Evolutionary conservation across 1,139 yeast species (phyloP), one percentile per base, ranked within the genome.

Genomic region (Pichia sp.): DNA sequence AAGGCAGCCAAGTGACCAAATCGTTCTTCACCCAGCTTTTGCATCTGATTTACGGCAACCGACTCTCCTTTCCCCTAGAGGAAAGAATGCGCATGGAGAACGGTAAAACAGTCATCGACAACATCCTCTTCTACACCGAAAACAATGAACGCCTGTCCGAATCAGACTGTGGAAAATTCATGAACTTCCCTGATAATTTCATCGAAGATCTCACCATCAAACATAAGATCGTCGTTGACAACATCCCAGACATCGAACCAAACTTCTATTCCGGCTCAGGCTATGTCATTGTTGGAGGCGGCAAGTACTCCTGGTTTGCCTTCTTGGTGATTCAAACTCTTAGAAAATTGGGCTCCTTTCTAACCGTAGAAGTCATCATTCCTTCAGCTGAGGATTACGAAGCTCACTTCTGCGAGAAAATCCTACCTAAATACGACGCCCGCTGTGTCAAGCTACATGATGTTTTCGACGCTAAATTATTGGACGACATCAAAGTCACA

Each of bases 271-370:
- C 70, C 8, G 92, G 92, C 0, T 75, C 80, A 54, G 96, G 96
- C 23, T 82, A 87, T 47, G 95, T 87, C 3, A 84, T 82, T 66
- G 89, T 87, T 41, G 92, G 92, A 40, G 95, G 95, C 47, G 92
- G 90, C 1, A 76, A 77, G 61, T 86, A 84, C 70, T 84, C 89
- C 62, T 84, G 95, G 77, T 73, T 85, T 63, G 78, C 90, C n/a
- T 71, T 85, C 47, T 71, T 85, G 38, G 81, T 90, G 2, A 76
- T 89, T 57, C 76, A 79, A 63, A 77, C 84, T 52, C 70, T 88
- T 52, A 73, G 95, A 61, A 78, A 81, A 23, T 70, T 79, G 16
- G 90, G 90, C 0, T 78, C 84, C 3, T 71, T 72, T 19, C 70
- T 86, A 45, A 96, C 96, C 0, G 82, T 87, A 16, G 96, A 88